Conservation (phyloP, 805 yeast species). For the Ogataea wickerhamii region DNA sequence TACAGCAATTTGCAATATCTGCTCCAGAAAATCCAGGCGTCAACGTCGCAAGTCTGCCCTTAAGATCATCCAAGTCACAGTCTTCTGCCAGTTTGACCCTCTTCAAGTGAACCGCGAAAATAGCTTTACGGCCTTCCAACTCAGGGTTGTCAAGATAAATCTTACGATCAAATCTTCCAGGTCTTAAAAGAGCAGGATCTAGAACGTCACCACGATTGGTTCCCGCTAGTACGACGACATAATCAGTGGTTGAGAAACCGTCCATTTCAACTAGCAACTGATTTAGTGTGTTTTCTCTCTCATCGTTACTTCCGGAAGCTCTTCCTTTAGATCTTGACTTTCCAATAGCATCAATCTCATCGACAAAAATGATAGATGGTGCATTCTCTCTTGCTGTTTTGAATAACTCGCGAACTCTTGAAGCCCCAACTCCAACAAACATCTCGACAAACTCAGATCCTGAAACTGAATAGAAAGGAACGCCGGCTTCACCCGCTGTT, state of each 20-base stretch:
- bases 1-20: slow-evolving; percentile 91
- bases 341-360: slow-evolving; percentile 96
- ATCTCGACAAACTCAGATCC: slow-evolving; percentile 96
- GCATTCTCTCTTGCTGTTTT: slow-evolving; percentile 87
- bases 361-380: slow-evolving; percentile 87
- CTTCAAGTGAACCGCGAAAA: slow-evolving; percentile 74
- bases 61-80: slow-evolving; percentile 53
- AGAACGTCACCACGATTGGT: slow-evolving; percentile 90
- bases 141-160: slow-evolving; percentile 84
- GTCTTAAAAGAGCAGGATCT: slow-evolving; percentile 87
- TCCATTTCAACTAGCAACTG: slow-evolving; percentile 95
- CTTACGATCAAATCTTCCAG: slow-evolving; percentile 93
- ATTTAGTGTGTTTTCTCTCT: slow-evolving; percentile 88
- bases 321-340: slow-evolving; percentile 72
- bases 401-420: slow-evolving; percentile 89
- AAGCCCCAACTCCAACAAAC: slow-evolving; percentile 97
- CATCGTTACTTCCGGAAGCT: slow-evolving; percentile 83
- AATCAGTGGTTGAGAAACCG: slow-evolving; percentile 84
- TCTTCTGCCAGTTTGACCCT: slow-evolving; percentile 49
- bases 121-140: slow-evolving; percentile 82
- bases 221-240: slow-evolving; percentile 92
- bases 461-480: slow-evolving; percentile 85
- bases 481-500: slow-evolving; percentile 96
- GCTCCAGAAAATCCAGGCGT: slow-evolving; percentile 98
- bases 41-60: slow-evolving; percentile 83